A percentile compares a stretch with the other conserved stretches of the same genome.
phyloP scores from a whole-genome alignment of 495 filamentous ascomycete genomes.

The Talaromyces wortmannii region DNA sequence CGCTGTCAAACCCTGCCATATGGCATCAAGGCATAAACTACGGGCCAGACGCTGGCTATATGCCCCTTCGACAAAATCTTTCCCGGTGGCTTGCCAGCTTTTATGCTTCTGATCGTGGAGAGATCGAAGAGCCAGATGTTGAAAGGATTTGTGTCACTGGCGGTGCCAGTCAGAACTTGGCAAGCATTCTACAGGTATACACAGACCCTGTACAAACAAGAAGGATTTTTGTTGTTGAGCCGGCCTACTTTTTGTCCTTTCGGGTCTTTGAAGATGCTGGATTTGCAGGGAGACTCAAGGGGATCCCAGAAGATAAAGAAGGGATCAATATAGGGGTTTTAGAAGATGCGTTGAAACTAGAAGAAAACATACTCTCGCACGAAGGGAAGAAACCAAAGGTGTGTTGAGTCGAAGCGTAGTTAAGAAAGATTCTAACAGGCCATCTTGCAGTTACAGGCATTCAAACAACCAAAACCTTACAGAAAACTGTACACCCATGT shows the following conservation, averaged over 20 bases:
- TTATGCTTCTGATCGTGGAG: conserved; percentile 28
- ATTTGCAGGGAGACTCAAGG: conserved; percentile 43
- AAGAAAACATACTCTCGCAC: neutral
- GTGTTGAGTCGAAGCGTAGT: neutral
- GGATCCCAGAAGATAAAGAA: conserved; percentile 58
- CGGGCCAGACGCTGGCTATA: conserved; percentile 62
- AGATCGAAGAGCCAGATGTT: conserved; percentile 10
- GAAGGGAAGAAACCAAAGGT: conserved; percentile 8
- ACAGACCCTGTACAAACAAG: conserved; percentile 60
- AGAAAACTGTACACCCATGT: conserved; percentile 57
- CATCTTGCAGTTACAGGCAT: conserved; percentile 1
- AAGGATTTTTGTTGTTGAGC: conserved; percentile 58
- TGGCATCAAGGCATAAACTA: conserved; percentile 53
- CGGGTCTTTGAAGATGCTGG: conserved; percentile 61
- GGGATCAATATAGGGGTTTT: conserved; percentile 53
- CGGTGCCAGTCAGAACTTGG: conserved; percentile 59
- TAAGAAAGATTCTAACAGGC: neutral
- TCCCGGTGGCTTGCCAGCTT: conserved; percentile 52
- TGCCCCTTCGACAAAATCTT: conserved; percentile 48
- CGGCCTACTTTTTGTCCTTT: conserved; percentile 62
- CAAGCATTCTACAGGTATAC: conserved; percentile 52
- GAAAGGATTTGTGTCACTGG: conserved; percentile 61
- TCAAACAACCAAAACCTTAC: conserved; percentile 22
- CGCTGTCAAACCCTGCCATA: conserved; percentile 44
- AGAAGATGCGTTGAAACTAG: conserved; percentile 25